Base-by-base conservation (phyloP, 108 stramenopile genomes). In the Discostella pseudostelligera region DNA sequence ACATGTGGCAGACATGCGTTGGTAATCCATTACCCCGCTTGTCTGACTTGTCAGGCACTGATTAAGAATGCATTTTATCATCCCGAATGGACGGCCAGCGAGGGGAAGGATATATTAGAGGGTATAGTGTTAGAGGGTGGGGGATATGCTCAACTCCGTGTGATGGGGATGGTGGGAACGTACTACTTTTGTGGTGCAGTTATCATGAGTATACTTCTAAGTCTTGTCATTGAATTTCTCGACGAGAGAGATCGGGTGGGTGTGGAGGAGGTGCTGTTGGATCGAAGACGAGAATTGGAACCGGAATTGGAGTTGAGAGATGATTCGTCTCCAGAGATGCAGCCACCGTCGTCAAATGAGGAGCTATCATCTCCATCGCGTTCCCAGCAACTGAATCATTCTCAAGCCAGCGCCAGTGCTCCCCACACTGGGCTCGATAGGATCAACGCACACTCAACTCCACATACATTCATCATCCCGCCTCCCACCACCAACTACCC, bases 101-200 rank as follows among this genome's bases (percentile, higher is more conserved):
- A 79, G 25, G 85, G 84, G 22, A 61, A 57, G 35, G 59, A 67
- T 8, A 74, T 88, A 21, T 24, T 88, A 16, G 74, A 82, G 9
- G 88, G 92, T 12, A 67, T 93, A 16, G 44, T 65, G 0, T 66
- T 83, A 36, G 77, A 66, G 37, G 92, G 92, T 36, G 87, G 87
- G 9, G 92, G 92, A 3, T 50, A 43, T 20, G 84, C 81, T 2
- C 79, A 72, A 25, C 64, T 93, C 32, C 81, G 82, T 19, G 87
- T 93, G 2, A 48, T 76, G 9, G 92, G 88, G 13, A 80, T 93
- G 85, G 51, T 54, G 13, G 92, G 88, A 9, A 93, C 88, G 13
- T 93, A 93, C 62, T 75, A 73, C 50, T 93, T 93, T 72, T 88
- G 92, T 64, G 84, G 57, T 0, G 87, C 92, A 13, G 92, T 89